Base-by-base conservation (phyloP, 805 yeast species). In the Lipomyces yamadae region DNA sequence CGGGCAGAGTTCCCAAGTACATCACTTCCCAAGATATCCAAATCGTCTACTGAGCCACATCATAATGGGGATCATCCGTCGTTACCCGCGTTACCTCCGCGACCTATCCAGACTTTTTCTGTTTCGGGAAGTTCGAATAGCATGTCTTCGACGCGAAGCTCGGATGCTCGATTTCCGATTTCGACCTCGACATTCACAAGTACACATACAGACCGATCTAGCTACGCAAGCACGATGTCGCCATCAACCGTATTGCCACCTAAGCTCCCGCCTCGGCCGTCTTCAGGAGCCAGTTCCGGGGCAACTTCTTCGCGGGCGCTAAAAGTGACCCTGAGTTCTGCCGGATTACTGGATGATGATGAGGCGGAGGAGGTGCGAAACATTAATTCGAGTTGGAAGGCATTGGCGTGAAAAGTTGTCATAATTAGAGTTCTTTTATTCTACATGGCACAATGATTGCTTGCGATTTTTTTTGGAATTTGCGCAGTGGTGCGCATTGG, bases 1-100 rank as follows among this genome's bases (percentile, higher is more conserved):
- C 55, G 62, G 29, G 64, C 56, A 4, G 66, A 67, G 34, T 67
- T 67, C 54, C 70, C 70, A 3, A 63, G 67, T 33, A 57, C 69
- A 11, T 63, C 67, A 29, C 39, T 67, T 30, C 37, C 70, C 24
- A 67, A 67, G 58, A 30, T 59, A 7, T 45, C 53, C 1, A 35
- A 52, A 35, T 24, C 55, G 5, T 35, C 30, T 18, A 15, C 48
- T 8, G 37, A 4, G 24, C 37, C 7, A 18, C 67, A 6, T 30
- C 63, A 13, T 15, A 45, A 48, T 32, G 35, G 58, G 15, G 35
- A 33, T n/a, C n/a, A n/a, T 4, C 42, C 29, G 8, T 61, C 67
- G 3, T 61, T 64, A 2, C 69, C 69, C 29, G 34, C 64, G 1
- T 34, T 63, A 6, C 69, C 69, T 10, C 67, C 67, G 18, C 61